Base-by-base conservation (phyloP, 2,329 filamentous ascomycete species). In the Cladosporium phlei region DNA sequence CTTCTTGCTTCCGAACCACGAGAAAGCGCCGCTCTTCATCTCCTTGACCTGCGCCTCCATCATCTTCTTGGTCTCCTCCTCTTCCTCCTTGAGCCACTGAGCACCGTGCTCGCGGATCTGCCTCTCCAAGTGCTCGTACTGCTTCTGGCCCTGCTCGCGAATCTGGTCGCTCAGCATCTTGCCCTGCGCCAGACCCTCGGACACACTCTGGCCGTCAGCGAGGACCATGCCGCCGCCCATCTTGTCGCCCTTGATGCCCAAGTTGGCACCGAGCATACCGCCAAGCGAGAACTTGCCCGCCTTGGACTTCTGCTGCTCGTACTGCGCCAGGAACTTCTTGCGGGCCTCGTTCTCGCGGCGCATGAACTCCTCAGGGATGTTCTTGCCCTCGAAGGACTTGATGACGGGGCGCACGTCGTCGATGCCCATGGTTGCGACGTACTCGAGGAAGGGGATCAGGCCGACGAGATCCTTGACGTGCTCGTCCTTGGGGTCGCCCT, bases 151-250 rank as follows among this genome's bases (percentile, higher is more conserved):
- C 39, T 89, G 80, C 71, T 98, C 93, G 39, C 93, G 83, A 40
- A 93, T 89, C 66, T 95, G 83, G 63, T 98, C 93, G 69, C 90
- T 89, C 55, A 96, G 74, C 88, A 97, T 96, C 79, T 97, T 98
- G 59, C 91, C 93, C 68, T 95, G 83, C 2, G 86, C 83, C 52
- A 93, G 80, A 10, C 86, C 88, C 64, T 95, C 88, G 2, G 78
- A 76, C 1, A 86, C 77, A 56, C 77, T 82, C 63, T 90, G 56
- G 5, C 62, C 63, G 24, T 64, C 66, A 12, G 61, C 65, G 10
- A 72, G 59, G 3, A 70, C 85, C 60, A 76, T 68, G 39, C 87
- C 83, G 38, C 86, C 82, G 2, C 78, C 55, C 42, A 45, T 45
- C 57, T 60, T 39, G 59, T 82, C 77, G 1, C 82, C 76, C 66